These are phyloP conservation scores for Blastobotrys chiropterorum DNA, from an alignment of 805 yeast species.

Conservation along the genomic window DNA sequence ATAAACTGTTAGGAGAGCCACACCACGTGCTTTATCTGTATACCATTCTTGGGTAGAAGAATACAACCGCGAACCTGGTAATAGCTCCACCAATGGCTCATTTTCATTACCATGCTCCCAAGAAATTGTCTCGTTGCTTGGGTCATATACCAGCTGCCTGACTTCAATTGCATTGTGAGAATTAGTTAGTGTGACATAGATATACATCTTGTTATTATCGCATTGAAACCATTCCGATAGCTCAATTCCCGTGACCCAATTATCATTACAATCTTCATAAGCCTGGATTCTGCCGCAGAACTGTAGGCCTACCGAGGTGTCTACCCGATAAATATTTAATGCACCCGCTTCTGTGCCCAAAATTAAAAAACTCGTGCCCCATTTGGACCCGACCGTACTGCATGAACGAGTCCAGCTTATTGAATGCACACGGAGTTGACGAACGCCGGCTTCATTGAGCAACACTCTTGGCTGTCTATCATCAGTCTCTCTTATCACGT, in stretches of 20 bases:
- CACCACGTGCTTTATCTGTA: not conserved
- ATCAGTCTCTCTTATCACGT: not conserved
- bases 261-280: constrained; percentile 8
- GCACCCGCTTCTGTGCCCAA: constrained; percentile 20
- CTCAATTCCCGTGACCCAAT: constrained; percentile 7
- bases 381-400: constrained; percentile 6
- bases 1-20: constrained; percentile 8
- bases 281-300: constrained; percentile 4
- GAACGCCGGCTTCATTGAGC: constrained; percentile 2
- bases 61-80: constrained; percentile 8
- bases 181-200: not conserved
- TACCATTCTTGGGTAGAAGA: constrained; percentile 10
- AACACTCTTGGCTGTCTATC: not conserved
- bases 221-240: constrained; percentile 12
- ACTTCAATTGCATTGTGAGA: not conserved
- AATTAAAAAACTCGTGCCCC: constrained; percentile 21
- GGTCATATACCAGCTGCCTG: not conserved
- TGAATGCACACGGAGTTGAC: constrained; percentile 11
- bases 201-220: not conserved
- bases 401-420: constrained; percentile 14
- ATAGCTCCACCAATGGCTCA: not conserved
- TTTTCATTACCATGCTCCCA: not conserved
- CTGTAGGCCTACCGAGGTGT: not conserved
- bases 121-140: not conserved
- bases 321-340: constrained; percentile 10